phyloP scores from a whole-genome alignment of 768 basidiomycete genomes.

The Mycena sanguinolenta region DNA sequence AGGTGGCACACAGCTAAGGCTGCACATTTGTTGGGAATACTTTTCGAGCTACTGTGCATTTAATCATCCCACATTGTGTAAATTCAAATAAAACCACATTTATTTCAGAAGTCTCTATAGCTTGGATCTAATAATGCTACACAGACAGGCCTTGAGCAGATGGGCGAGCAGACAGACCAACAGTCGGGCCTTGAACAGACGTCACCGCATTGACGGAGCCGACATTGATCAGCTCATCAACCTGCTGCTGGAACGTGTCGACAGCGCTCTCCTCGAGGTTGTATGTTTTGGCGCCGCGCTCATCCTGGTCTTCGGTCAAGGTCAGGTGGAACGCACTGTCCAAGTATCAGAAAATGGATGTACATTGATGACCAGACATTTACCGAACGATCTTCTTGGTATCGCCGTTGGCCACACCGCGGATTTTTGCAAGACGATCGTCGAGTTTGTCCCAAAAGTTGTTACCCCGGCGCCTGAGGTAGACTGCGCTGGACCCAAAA shows the following conservation, averaged over 20 bases:
- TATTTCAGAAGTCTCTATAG: no score
- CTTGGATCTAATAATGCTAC: no score
- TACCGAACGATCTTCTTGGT: constrained; percentile 8
- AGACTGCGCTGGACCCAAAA: constrained; percentile 40
- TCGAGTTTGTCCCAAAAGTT: constrained; percentile 39
- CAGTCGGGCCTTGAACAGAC: no score
- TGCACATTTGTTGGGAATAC: no score
- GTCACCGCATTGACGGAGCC: not conserved
- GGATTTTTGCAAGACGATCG: constrained; percentile 24
- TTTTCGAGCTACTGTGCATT: no score
- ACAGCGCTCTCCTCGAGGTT: not conserved
- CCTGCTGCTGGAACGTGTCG: not conserved
- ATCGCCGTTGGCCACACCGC: constrained; percentile 18
- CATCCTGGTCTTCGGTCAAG: not conserved
- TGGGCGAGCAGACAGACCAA: no score
- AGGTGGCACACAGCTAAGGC: no score
- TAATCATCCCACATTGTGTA: no score
- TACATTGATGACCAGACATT: not conserved
- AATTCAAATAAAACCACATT: no score
- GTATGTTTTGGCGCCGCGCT: not conserved
- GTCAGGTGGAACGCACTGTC: not conserved
- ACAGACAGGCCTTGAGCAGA: no score
- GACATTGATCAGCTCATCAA: not conserved
- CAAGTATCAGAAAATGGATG: not conserved
- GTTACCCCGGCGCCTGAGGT: not conserved